These are phyloP conservation scores for Myriosclerotinia curreyana DNA, from an alignment of 2,329 filamentous ascomycete genomes.

Conservation along the genomic window DNA sequence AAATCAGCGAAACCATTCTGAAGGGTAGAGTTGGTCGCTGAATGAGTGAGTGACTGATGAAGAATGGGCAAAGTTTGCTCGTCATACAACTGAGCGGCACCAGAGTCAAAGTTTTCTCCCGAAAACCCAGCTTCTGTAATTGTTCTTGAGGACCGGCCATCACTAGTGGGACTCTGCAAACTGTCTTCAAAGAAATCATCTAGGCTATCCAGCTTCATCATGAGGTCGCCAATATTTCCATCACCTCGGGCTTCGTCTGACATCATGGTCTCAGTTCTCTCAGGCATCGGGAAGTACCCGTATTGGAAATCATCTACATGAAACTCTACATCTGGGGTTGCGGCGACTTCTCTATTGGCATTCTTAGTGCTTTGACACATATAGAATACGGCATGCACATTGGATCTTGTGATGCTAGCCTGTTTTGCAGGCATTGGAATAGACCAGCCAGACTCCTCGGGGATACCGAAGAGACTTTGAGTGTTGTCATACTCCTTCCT, in stretches of 20 bases:
- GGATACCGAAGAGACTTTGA: conserved; percentile 93
- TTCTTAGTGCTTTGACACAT: conserved; percentile 72
- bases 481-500: conserved; percentile 94
- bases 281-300: conserved; percentile 61
- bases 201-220: conserved; percentile 73
- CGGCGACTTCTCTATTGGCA: conserved; percentile 57
- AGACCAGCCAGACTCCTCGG: conserved; percentile 93
- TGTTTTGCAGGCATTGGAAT: conserved; percentile 90
- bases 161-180: conserved; percentile 55
- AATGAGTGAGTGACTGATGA: conserved; percentile 71
- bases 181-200: conserved; percentile 78
- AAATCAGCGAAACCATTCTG: conserved; percentile 84
- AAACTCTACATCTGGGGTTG: conserved; percentile 86
- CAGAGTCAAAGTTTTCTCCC: conserved; percentile 63
- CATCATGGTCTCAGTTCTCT: conserved; percentile 83
- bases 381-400: conserved; percentile 95
- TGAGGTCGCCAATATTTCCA: conserved; percentile 75
- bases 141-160: conserved; percentile 59
- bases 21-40: conserved; percentile 70
- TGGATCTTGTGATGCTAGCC: conserved; percentile 79
- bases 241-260: conserved; percentile 69
- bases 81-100: conserved; percentile 79
- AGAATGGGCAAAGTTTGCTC: conserved; percentile 89
- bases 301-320: conserved; percentile 75
- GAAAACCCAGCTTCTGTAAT: conserved; percentile 64